Evolutionary conservation across 2,329 filamentous ascomycete species (phyloP).

Genomic region (Rosellinia necatrix): DNA sequence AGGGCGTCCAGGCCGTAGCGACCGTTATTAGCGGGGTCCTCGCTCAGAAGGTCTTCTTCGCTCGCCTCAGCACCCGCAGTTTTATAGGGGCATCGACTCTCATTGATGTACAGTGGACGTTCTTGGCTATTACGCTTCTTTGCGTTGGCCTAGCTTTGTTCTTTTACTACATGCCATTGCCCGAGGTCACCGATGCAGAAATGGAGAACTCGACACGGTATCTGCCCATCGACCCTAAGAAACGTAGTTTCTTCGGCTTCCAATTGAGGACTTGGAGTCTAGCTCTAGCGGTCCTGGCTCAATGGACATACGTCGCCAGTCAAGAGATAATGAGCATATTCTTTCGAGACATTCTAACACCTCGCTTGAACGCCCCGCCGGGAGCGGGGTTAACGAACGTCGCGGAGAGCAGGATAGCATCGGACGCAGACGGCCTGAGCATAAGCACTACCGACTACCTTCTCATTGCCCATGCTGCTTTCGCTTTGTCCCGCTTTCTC

Average conservation of each 20-base stretch:
- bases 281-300: constrained; percentile 72
- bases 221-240: constrained; percentile 56
- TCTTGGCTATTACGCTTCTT: constrained; percentile 78
- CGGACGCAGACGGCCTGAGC: constrained; percentile 51
- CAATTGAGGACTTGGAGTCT: constrained; percentile 62
- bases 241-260: constrained; percentile 53
- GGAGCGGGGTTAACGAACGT: not conserved
- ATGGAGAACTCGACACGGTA: constrained; percentile 54
- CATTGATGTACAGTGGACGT: constrained; percentile 81
- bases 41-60: constrained; percentile 76
- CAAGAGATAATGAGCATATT: constrained; percentile 69
- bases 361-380: constrained; percentile 21
- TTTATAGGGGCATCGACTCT: constrained; percentile 53
- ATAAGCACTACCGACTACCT: constrained; percentile 68
- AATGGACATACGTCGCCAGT: constrained; percentile 79
- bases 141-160: constrained; percentile 72
- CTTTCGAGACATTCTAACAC: constrained; percentile 57
- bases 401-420: constrained; percentile 48
- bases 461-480: constrained; percentile 72
- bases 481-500: constrained; percentile 74
- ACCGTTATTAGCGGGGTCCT: constrained; percentile 74
- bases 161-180: constrained; percentile 70
- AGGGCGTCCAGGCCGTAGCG: constrained; percentile 76
- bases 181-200: constrained; percentile 62
- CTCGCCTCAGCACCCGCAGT: constrained; percentile 51